Percentiles rank a stretch among this genome's conserved stretches.
phyloP scores from a whole-genome alignment of 2,329 filamentous ascomycete genomes.

The Fonsecaea monophora region DNA sequence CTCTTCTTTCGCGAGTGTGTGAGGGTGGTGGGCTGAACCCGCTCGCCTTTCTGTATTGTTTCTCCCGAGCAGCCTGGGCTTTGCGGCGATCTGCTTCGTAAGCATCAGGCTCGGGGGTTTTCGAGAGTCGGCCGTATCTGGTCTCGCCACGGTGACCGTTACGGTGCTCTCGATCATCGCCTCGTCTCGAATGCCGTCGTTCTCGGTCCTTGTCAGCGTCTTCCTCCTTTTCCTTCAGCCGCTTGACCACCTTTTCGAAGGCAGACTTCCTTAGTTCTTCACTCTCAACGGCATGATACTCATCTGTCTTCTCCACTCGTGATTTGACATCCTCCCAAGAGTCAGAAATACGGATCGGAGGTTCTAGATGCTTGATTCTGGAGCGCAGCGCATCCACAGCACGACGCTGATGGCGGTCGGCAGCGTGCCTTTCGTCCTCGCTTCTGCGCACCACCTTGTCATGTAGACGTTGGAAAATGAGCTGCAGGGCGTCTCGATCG shows the following conservation, averaged over 20 bases:
- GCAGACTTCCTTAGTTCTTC: conserved; percentile 83
- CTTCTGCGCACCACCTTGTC: conserved; percentile 83
- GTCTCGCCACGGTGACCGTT: conserved; percentile 45
- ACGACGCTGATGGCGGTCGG: conserved; percentile 84
- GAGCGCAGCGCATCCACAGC: conserved; percentile 84
- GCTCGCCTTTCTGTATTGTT: conserved; percentile 86
- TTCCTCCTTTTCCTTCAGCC: conserved; percentile 89
- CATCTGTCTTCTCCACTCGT: conserved; percentile 78
- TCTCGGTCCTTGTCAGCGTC: conserved; percentile 71
- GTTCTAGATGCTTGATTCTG: conserved; percentile 87
- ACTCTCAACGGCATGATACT: conserved; percentile 80
- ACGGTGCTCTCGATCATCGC: conserved; percentile 67
- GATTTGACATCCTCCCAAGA: conserved; percentile 87
- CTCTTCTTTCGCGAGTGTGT: conserved; percentile 47
- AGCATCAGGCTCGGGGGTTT: conserved; percentile 87
- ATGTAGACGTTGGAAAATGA: conserved; percentile 86
- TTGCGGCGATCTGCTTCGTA: conserved; percentile 96
- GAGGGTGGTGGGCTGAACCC: conserved; percentile 60
- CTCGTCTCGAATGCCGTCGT: conserved; percentile 61
- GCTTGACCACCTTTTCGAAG: conserved; percentile 90
- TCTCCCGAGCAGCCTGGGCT: conserved; percentile 90
- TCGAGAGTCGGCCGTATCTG: conserved; percentile 67
- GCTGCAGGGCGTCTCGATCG: conserved; percentile 75
- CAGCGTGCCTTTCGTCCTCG: conserved; percentile 81
- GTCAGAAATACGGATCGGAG: conserved; percentile 76